A percentile compares a stretch with the other conserved stretches of the same genome.
Evolutionary conservation across 768 basidiomycete species (phyloP).

Genomic region (Chalciporus piperatus): DNA sequence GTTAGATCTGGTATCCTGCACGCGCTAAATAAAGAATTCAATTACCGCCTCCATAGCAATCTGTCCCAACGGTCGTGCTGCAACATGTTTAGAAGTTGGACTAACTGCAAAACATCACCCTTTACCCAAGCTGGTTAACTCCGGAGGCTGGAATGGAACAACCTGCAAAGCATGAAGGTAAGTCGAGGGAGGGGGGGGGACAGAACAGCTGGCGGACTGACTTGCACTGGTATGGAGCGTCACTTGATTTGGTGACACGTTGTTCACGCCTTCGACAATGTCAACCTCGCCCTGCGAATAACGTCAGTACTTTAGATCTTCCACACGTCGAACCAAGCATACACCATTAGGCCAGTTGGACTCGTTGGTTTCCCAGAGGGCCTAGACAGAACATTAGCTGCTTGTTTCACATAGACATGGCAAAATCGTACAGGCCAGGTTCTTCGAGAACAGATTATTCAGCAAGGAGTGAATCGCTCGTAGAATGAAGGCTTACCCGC

Average conservation of each 20-base stretch:
- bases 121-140: conserved; percentile 26
- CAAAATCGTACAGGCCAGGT: conserved; percentile 36
- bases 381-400: conserved; percentile 13
- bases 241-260: conserved; percentile 47
- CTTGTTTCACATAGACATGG: conserved; percentile 3
- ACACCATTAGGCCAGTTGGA: conserved; percentile 27
- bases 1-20: conserved; percentile 1
- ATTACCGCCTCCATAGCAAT: conserved; percentile 24
- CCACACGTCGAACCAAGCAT: not conserved
- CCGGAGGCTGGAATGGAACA: conserved; percentile 27
- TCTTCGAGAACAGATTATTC: conserved; percentile 13
- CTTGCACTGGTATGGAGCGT: conserved; percentile 57
- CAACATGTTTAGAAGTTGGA: not conserved
- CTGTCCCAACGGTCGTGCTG: conserved; percentile 20
- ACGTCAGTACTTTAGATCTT: not conserved
- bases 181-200: too few species aligned
- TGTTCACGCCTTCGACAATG: conserved; percentile 46
- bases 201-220: conserved; percentile 15
- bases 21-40: not conserved
- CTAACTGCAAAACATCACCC: not conserved
- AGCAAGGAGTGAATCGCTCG: not conserved
- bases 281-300: conserved; percentile 28
- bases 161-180: conserved; percentile 8
- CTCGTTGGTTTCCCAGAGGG: conserved; percentile 27
- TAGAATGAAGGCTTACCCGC: conserved; percentile 21